Evolutionary conservation across 805 yeast genomes (phyloP), one percentile per base, ranked within the genome.

Genomic region (Spathaspora arborariae): DNA sequence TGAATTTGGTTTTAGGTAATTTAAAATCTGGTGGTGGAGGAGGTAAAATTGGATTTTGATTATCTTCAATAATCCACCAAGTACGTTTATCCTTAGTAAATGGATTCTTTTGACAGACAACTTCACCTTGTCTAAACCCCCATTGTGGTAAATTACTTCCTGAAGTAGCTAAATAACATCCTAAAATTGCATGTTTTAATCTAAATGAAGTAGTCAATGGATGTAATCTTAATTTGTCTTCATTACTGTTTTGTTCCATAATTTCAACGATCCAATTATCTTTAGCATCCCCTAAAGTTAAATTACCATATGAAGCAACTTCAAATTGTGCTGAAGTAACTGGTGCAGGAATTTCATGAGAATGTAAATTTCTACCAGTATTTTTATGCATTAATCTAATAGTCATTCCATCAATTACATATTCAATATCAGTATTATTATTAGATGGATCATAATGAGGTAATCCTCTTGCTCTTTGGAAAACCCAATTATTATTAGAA

Each of bases 51-150:
- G 67, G 72, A 63, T 87, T 86, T 49, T 65, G 67, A 63, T 87
- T 89, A 56, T 75, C 75, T 65, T 87, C 96, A 51, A 87, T 75
- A 64, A 85, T 86, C 94, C 94, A 87, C 92, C 94, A 87, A 16
- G 91, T 85, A 57, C 92, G 74, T 71, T 86, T 87, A 61, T 87
- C 96, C 65, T 86, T 82, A 39, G 60, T 70, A 64, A 82, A 85
- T 33, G 89, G 82, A 51, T 73, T 65, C 54, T 78, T 80, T 63
- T 74, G 66, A 70, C 99, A 94, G 1, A 83, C 84, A 53, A 94
- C 92, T 72, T 94, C 99, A 52, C 96, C 96, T 74, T 94, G 99
- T 63, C 89, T 81, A 79, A 92, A 94, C 18, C 99, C 99, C 99
- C 99, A 94, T 15, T 81, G 82, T 16, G 99, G 99, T 60, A 91